These are phyloP conservation scores for Wallacemonas sp. DNA, from an alignment of 208 protist genomes.

Conservation along the genomic window DNA sequence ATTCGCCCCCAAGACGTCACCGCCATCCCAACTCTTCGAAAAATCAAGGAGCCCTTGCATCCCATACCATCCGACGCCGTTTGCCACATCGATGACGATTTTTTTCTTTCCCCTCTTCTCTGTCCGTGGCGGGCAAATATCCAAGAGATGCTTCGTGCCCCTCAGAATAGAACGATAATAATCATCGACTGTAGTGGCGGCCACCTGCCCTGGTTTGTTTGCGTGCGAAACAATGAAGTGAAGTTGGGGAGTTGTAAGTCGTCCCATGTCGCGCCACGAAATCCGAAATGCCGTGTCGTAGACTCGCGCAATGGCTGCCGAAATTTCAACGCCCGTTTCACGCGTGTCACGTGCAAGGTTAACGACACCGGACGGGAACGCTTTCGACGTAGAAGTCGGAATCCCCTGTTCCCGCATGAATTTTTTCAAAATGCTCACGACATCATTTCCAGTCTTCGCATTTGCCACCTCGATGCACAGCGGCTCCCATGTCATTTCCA, in stretches of 20 bases:
- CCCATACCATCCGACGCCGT: slow-evolving; percentile 80
- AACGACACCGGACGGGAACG: slow-evolving; percentile 10
- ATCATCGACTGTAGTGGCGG: neutral
- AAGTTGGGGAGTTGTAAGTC: slow-evolving; percentile 71
- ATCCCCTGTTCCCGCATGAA: slow-evolving; percentile 23
- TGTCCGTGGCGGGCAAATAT: neutral
- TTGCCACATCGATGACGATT: slow-evolving; percentile 86
- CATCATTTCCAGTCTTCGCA: slow-evolving; percentile 36
- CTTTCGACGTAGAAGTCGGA: neutral
- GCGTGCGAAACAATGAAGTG: slow-evolving; percentile 54
- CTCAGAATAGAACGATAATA: neutral
- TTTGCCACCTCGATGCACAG: slow-evolving; percentile 66
- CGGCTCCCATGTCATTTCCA: slow-evolving; percentile 59
- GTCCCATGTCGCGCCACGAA: slow-evolving; percentile 15
- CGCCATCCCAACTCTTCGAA: slow-evolving; percentile 14
- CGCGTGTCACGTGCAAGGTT: slow-evolving; percentile 64
- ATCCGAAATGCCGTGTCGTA: slow-evolving; percentile 18
- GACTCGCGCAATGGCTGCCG: slow-evolving; percentile 20
- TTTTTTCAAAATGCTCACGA: slow-evolving; percentile 31
- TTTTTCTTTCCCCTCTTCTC: neutral
- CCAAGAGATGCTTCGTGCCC: neutral
- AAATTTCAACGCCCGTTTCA: slow-evolving; percentile 36
- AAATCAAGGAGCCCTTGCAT: slow-evolving; percentile 40
- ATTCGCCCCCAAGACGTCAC: slow-evolving; percentile 20
- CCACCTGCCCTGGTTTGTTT: slow-evolving; percentile 19